Base-by-base conservation (phyloP, 176 grass and related monocot species). In the Chloris gayana region DNA sequence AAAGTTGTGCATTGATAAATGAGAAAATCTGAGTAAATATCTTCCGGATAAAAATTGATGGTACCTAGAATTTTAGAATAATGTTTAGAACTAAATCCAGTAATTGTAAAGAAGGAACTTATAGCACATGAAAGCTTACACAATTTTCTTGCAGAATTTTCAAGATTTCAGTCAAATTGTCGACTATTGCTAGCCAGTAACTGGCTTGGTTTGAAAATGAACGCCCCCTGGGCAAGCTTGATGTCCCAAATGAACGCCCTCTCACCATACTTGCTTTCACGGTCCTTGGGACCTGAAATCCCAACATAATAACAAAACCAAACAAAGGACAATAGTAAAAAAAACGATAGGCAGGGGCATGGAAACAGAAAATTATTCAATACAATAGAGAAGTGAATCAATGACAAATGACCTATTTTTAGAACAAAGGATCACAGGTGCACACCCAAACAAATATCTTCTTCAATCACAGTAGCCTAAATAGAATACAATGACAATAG, bases 1-100 rank as follows among this genome's bases (percentile, higher is more conserved):
- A 95, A 76, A 98, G 92, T 91, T 98, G 96, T 60, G 86, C 72
- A 59, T 98, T 95, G 82, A 98, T 98, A 85, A 94, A 98, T 61
- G 92, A 89, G 86, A 98, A 98, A 89, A 95, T 87, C 73, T 91
- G 96, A 61, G 74, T 88, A 88, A 93, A 89, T 62, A 98, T 82
- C 82, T 95, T 95, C 75, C 86, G 82, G 68, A 93, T 91, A 76
- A 98, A 83, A 88, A 95, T 64, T 84, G 58, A 67, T 30, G 95
- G 92, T 42, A 98, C 83, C 95, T 98, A 78, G 71, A 92, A 91
- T 64, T 79, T 79, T 24, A 72, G 77, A 30, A 81, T 54, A 69
- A 85, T 46, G 26, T 67, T 90, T 69, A 86, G 74, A 66, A 64
- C 35, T 49, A 62, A 13, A 56, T 73, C 22, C 73, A 83, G 37